Conservation (phyloP, 257 asterid species). For the Gentiana macrophylla region DNA sequence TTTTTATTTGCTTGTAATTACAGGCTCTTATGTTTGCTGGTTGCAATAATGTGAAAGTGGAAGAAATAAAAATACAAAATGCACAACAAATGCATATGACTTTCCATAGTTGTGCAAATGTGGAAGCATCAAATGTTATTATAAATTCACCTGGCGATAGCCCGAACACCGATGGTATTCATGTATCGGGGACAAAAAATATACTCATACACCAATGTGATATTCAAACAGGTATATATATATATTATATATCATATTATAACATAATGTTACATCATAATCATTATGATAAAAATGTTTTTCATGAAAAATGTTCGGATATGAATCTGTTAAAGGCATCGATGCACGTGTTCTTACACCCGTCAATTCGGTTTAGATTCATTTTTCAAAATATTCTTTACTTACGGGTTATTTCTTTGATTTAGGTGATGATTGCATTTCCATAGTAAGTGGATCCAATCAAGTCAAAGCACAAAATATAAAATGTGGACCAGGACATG, state of each 20-base stretch:
- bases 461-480: conserved; percentile 12
- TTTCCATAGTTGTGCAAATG: conserved; percentile 7
- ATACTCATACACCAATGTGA: conserved; percentile 13
- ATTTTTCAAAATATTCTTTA: too few species aligned
- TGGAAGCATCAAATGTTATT: conserved; percentile 20
- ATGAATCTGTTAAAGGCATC: too few species aligned
- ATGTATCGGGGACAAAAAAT: conserved; percentile 20
- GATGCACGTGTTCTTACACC: too few species aligned
- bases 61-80: conserved; percentile 31
- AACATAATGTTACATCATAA: too few species aligned
- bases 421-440: neutral
- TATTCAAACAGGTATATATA: conserved; percentile 25
- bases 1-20: neutral
- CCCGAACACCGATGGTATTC: conserved; percentile 41
- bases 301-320: too few species aligned
- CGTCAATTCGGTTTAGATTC: too few species aligned
- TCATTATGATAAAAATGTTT: too few species aligned
- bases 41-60: conserved; percentile 51
- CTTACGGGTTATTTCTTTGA: neutral
- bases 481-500: too few species aligned
- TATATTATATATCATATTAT: too few species aligned
- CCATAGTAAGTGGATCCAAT: conserved; percentile 60
- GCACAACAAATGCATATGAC: conserved; percentile 62
- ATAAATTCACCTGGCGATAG: conserved; percentile 20
- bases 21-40: conserved; percentile 64